Evolutionary conservation across 1,284 basidiomycete species (phyloP).

Genomic region (Phaffia rhodozyma): DNA sequence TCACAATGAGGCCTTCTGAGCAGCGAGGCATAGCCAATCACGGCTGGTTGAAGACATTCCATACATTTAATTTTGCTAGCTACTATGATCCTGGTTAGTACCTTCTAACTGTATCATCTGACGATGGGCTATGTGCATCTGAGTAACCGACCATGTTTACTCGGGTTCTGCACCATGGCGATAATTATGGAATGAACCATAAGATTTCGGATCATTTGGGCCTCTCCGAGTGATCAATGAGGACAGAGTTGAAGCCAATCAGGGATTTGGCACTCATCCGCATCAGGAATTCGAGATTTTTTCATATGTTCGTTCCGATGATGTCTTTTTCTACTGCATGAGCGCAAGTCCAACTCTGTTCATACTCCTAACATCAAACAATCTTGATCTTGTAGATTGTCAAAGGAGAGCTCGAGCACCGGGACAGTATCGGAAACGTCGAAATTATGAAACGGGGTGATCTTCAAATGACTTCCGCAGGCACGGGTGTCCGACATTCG

Average conservation of each 20-base stretch:
- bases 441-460: slow-evolving; percentile 80
- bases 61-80: slow-evolving; percentile 69
- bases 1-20: no score
- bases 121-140: no score
- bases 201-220: slow-evolving; percentile 31
- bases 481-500: slow-evolving; percentile 29
- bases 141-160: no score
- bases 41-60: slow-evolving; percentile 82
- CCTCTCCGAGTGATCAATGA: slow-evolving; percentile 59
- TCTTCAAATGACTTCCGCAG: slow-evolving; percentile 62
- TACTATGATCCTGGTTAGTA: slow-evolving; percentile 46
- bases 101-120: slow-evolving; percentile 11
- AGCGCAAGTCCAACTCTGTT: neutral
- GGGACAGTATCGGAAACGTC: slow-evolving; percentile 78
- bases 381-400: slow-evolving; percentile 32
- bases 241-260: slow-evolving; percentile 63
- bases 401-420: slow-evolving; percentile 37
- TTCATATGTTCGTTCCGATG: slow-evolving; percentile 53
- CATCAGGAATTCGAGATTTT: slow-evolving; percentile 88
- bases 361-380: slow-evolving; percentile 8
- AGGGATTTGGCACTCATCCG: slow-evolving; percentile 73
- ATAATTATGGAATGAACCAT: neutral
- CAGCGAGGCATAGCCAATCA: slow-evolving; percentile 68
- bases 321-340: neutral
- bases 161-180: no score